phyloP scores from a whole-genome alignment of 1,139 yeast species.

The Hyphopichia burtonii region DNA sequence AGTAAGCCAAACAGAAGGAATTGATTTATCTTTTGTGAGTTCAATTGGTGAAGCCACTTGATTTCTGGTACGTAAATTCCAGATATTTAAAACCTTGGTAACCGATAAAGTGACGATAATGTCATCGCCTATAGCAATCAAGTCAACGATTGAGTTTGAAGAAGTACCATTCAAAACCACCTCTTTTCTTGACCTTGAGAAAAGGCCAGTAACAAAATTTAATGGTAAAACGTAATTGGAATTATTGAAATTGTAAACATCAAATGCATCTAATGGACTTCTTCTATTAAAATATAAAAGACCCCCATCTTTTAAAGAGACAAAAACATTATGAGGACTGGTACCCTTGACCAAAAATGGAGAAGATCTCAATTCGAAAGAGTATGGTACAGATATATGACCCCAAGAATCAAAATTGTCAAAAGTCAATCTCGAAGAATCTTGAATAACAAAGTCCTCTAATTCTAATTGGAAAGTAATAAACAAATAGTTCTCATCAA shows the following conservation, averaged over 20 bases:
- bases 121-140: slow-evolving; percentile 13
- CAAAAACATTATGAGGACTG: slow-evolving; percentile 42
- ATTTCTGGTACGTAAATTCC: slow-evolving; percentile 48
- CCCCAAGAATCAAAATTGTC: slow-evolving; percentile 53
- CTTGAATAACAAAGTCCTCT: slow-evolving; percentile 27
- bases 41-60: slow-evolving; percentile 14
- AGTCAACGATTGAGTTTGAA: slow-evolving; percentile 33
- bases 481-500: slow-evolving; percentile 31
- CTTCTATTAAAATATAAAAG: slow-evolving; percentile 51
- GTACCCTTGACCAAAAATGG: slow-evolving; percentile 58
- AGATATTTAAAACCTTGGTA: slow-evolving; percentile 51
- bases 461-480: slow-evolving; percentile 30
- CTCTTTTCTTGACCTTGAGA: slow-evolving; percentile 9
- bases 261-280: slow-evolving; percentile 36
- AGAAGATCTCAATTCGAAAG: slow-evolving; percentile 62
- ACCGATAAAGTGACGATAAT: slow-evolving; percentile 35
- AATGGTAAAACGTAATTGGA: slow-evolving; percentile 44
- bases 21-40: slow-evolving; percentile 11
- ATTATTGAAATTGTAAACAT: slow-evolving; percentile 55
- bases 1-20: slow-evolving; percentile 27
- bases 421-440: slow-evolving; percentile 18
- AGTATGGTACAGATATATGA: slow-evolving; percentile 64
- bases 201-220: slow-evolving; percentile 31
- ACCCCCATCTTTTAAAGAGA: slow-evolving; percentile 73
- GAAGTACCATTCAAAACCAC: slow-evolving; percentile 27